phyloP scores from a whole-genome alignment of 495 filamentous ascomycete species.

The Antarctomyces pellizariae region DNA sequence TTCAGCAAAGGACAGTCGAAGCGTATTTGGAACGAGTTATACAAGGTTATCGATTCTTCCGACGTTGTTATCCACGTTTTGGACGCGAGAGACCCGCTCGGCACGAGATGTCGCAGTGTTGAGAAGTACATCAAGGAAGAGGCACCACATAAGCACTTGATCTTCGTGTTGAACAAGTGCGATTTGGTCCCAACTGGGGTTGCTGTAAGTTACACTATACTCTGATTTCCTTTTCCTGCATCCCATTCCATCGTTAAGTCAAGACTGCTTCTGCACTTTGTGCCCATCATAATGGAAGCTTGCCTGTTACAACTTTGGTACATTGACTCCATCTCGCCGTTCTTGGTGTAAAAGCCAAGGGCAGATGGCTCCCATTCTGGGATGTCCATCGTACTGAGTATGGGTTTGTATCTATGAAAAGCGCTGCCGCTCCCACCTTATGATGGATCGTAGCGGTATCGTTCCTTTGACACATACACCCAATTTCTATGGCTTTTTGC shows the following conservation, averaged over 20 bases:
- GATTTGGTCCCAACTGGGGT: conserved; percentile 84
- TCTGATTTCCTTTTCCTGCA: conserved; percentile 6
- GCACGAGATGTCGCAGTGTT: conserved; percentile 70
- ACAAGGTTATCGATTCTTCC: conserved; percentile 92
- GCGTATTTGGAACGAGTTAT: conserved; percentile 96
- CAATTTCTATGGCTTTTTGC: conserved; percentile 1
- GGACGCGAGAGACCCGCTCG: conserved; percentile 76
- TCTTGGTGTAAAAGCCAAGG: conserved; percentile 29
- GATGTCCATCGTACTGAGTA: conserved; percentile 45
- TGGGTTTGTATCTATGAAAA: conserved; percentile 51
- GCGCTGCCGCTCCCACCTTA: conserved; percentile 38
- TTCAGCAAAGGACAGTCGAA: conserved; percentile 89
- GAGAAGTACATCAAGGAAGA: conserved; percentile 89
- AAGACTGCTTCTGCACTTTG: conserved; percentile 48
- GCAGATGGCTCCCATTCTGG: conserved; percentile 74
- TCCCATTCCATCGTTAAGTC: conserved; percentile 59
- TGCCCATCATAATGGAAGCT: conserved; percentile 38
- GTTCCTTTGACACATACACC: conserved; percentile 29
- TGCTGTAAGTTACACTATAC: conserved; percentile 48
- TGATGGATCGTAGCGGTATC: conserved; percentile 42
- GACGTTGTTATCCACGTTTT: conserved; percentile 90
- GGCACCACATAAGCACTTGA: conserved; percentile 82
- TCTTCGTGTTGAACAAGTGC: conserved; percentile 87
- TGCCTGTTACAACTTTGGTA: conserved; percentile 99
- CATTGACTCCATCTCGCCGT: conserved; percentile 52